Evolutionary conservation across 257 asterid genomes (phyloP), one percentile per base, ranked within the genome.

Genomic region (Plantago elongata): DNA sequence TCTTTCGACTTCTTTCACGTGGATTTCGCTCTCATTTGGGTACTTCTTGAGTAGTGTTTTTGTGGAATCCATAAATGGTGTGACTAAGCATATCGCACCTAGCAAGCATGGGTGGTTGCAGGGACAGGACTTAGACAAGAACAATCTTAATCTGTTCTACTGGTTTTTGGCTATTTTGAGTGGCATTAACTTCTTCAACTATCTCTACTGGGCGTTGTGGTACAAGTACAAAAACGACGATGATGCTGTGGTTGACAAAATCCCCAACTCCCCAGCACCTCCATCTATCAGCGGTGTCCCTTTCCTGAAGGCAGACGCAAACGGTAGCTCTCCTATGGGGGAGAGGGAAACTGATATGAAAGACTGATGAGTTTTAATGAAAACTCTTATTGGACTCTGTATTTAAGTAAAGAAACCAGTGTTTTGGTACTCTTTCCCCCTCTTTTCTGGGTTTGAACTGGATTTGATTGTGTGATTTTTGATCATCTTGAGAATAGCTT

Each of bases 201-300:
- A 86, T 43, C 63, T 86, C 3, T 83, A 18, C 40, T 83, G 91
- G 89, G 81, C 95, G 7, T 73, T 64, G 46, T 83, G 95, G 95
- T 83, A 86, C 52, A 81, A 78, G 77, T 83, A 83, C 54, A 83
- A 83, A 72, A 42, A 59, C 5, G 78, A 62, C 15, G 66, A 46
- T 16, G 71, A 12, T 1, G 45, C 27, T 5, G 45, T n/a, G 22
- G 42, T 18, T 30, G 9, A 14, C 22, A 60, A 40, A 40, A 54
- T 7, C 43, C 59, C 59, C 10, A 48, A 10, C 40, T 15, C 42
- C n/a, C 52, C 45, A 1, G 50, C 40, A 9, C 64, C 74, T 1
- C 54, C 54, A 13, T 66, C 79, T 7, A 56, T 62, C 6, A 71
- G 74, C 48, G 55, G 74, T 11, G 69, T 75, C 51, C 74, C 77